Evolutionary conservation across 164 flowering plant species (phyloP).

Genomic region (Kingdonia uniflora): DNA sequence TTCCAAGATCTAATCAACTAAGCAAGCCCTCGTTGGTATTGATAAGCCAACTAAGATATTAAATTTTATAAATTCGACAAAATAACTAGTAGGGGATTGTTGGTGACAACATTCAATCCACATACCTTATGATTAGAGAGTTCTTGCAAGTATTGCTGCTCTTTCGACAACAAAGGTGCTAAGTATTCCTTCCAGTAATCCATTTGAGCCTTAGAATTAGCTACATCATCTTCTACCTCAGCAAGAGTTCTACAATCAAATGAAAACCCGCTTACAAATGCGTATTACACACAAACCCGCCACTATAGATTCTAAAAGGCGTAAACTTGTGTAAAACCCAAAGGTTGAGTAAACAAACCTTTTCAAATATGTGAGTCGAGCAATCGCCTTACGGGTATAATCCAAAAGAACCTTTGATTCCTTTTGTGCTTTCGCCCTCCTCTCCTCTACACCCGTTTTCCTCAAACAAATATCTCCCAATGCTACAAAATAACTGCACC

Average conservation of each 20-base stretch:
- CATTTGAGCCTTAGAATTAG: slow-evolving; percentile 74
- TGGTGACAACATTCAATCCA: no score
- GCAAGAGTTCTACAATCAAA: slow-evolving; percentile 51
- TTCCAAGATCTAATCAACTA: no score
- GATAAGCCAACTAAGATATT: no score
- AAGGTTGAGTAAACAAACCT: slow-evolving; percentile 28
- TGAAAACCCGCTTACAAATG: not conserved
- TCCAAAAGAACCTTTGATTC: slow-evolving; percentile 87
- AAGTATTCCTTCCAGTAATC: slow-evolving; percentile 76
- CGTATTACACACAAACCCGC: not conserved
- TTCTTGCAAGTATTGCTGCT: slow-evolving; percentile 76
- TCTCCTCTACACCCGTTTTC: slow-evolving; percentile 87
- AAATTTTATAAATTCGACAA: no score
- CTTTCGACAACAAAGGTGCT: slow-evolving; percentile 76
- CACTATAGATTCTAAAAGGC: not conserved
- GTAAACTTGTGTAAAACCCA: not conserved
- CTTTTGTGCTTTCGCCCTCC: slow-evolving; percentile 74
- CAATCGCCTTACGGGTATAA: slow-evolving; percentile 82
- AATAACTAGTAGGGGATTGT: no score
- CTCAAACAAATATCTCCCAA: slow-evolving; percentile 83
- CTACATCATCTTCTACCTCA: slow-evolving; percentile 80
- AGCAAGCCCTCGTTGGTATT: no score
- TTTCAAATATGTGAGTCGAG: slow-evolving; percentile 80
- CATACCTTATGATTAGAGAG: slow-evolving; percentile 69
- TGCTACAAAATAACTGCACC: slow-evolving; percentile 77